Base-by-base conservation (phyloP, 2,329 filamentous ascomycete genomes). In the Huntiella bhutanensis region DNA sequence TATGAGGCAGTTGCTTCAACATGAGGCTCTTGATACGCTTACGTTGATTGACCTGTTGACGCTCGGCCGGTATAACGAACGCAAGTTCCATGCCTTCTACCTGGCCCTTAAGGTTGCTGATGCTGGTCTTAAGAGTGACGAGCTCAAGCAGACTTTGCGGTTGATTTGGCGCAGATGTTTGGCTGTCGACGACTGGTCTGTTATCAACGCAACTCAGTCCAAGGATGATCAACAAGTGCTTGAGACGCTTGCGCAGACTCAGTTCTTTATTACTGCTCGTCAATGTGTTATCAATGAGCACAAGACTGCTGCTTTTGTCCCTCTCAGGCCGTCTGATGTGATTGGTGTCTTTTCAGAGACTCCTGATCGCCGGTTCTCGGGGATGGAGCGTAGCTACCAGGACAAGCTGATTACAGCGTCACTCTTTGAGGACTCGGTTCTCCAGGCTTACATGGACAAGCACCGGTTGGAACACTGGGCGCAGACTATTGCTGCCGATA, bases 161-260 rank as follows among this genome's bases (percentile, higher is more conserved):
- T 63, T 76, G 35, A 82, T 96, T 51, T 98, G 91, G 91, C 80
- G 91, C 57, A 76, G 91, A 46, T 80, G 85, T 51, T 82, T 82
- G 55, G 71, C 88, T 53, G 75, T 78, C 43, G 87, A 95, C 58
- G 75, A 95, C 57, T 98, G 91, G 91, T 66, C 71, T 19, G 68
- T 66, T 49, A 72, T 92, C 57, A 88, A 91, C 56, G 76, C 83
- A 53, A 88, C 82, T 1, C 75, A 79, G 41, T 68, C 80, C 49
- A 80, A 82, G 57, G 75, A 76, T 48, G 86, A 93, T 55, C 63
- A 66, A 3, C 71, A 82, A 51, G 72, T 85, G 22, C 66, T 77
- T 45, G 67, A 71, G 22, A 65, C 73, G 13, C 62, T 92, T 19
- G 65, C 66, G 32, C 63, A 69, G 48, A 93, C 85, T 3, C 68